These are phyloP conservation scores for Leccinum proliferum DNA, from an alignment of 1,284 basidiomycete genomes.

Conservation along the genomic window DNA sequence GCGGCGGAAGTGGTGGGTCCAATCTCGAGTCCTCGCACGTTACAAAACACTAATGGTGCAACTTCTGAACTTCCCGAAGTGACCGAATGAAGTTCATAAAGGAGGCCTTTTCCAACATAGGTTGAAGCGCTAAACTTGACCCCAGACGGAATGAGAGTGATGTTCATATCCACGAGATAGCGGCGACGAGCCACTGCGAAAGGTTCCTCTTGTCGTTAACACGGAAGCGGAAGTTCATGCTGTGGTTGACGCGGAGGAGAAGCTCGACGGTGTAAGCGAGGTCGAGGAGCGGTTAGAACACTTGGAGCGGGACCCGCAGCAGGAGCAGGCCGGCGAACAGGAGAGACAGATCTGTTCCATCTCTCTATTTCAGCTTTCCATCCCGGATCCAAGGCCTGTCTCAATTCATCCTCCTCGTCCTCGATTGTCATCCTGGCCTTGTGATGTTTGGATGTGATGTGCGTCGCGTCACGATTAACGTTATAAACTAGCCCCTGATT, in stretches of 20 bases:
- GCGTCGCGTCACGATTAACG: conserved; percentile 21
- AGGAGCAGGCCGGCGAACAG: conserved; percentile 11
- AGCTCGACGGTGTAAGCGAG: conserved; percentile 16
- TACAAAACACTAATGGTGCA: conserved; percentile 25
- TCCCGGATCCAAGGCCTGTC: conserved; percentile 38
- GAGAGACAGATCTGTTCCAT: conserved; percentile 24
- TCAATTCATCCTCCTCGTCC: conserved; percentile 39
- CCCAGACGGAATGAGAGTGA: conserved; percentile 44
- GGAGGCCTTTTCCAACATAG: conserved; percentile 51
- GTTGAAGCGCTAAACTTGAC: conserved; percentile 43
- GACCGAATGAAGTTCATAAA: conserved; percentile 46
- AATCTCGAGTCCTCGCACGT: conserved; percentile 36
- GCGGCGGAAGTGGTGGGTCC: conserved; percentile 33
- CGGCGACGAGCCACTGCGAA: conserved; percentile 12
- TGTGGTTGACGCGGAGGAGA: conserved; percentile 6
- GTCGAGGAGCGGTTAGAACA: conserved; percentile 3
- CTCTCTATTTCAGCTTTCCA: conserved; percentile 31
- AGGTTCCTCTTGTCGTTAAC: conserved; percentile 8
- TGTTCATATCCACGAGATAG: conserved; percentile 40
- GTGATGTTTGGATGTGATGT: conserved; percentile 24
- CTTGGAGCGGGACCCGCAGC: not conserved
- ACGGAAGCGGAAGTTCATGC: conserved; percentile 10
- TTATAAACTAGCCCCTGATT: conserved; percentile 19
- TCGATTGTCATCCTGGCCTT: conserved; percentile 27
- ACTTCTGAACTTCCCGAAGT: conserved; percentile 25